Evolutionary conservation across 1,139 yeast species (phyloP), one percentile per base, ranked within the genome.

Genomic region (Hanseniaspora gamundiae): DNA sequence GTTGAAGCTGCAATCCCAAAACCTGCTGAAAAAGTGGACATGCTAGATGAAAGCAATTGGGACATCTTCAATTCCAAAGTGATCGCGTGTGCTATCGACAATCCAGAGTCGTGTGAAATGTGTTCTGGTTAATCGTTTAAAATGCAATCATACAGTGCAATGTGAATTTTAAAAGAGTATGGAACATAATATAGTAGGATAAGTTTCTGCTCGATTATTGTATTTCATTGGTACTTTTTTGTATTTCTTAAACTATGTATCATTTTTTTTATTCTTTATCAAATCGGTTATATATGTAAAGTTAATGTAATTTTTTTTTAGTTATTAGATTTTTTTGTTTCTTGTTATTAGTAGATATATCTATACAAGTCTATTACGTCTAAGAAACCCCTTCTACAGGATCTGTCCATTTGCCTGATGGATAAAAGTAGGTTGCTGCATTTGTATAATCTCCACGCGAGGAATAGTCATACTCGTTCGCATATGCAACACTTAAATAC

Each of bases 41-140:
- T 38, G 33, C n/a, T 4, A 17, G 41, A 38, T 9, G 75, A 68
- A 50, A 58, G 60, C 40, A 57, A 65, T 46, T 61, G 57, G 49
- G 95, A 91, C 61, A 91, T 91, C 57, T 91, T 72, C 74, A 86
- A 91, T 64, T 83, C 94, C 29, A 80, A 87, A 68, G 97, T 82
- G 38, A 77, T 91, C 67, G 95, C 96, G 38, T 91, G 98, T 71
- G 94, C 97, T 45, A 87, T 91, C 64, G 79, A 83, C 64, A 91
- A 91, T 69, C 96, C 96, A 48, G 97, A 85, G 67, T 78, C 97
- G 41, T 91, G 98, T 69, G 91, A 91, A 61, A 91, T 91, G 98
- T 91, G 98, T 72, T 88, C 97, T 50, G 97, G 97, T 70, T 91
- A 70, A 67, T 42, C 11, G 22, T 21, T 17, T 9, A 10, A 28